Percentiles rank a stretch among this genome's conserved stretches.
These are phyloP conservation scores for Jacaranda mimosifolia DNA, from an alignment of 257 asterid species.

Conservation along the genomic window DNA sequence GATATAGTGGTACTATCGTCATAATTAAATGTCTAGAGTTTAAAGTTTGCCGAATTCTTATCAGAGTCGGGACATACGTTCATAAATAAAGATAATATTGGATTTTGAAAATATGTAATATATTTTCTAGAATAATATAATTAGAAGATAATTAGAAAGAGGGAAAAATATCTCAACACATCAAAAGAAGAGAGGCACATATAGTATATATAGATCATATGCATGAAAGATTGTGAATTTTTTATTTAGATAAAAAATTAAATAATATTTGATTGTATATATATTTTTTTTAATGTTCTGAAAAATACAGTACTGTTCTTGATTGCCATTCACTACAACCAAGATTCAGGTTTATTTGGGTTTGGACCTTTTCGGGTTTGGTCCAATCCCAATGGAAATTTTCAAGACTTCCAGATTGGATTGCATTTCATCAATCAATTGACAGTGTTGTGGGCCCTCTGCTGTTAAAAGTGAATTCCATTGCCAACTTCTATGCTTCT, in stretches of 20 bases:
- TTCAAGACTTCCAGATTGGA: background rate
- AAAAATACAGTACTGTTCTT: background rate
- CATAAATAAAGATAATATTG: no score
- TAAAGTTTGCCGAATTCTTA: no score
- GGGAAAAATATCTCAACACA: no score
- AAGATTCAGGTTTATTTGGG: constrained; percentile 32
- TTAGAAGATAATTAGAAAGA: no score
- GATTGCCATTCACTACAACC: constrained; percentile 2
- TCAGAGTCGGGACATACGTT: no score
- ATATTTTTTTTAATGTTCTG: background rate
- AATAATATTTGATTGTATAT: background rate
- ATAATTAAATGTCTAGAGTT: no score
- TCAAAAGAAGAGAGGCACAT: no score
- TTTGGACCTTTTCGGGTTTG: constrained; percentile 17
- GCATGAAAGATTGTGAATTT: no score
- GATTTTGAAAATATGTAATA: no score
- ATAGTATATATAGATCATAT: no score
- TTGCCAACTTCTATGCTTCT: background rate
- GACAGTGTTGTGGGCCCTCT: background rate
- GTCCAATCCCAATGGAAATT: constrained; percentile 16
- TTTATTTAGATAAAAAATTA: background rate
- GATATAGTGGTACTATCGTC: no score
- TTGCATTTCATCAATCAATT: background rate
- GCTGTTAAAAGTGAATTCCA: background rate
- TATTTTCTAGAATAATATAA: no score